These are phyloP conservation scores for Whalleya microplaca DNA, from an alignment of 2,329 filamentous ascomycete genomes.

Conservation along the genomic window DNA sequence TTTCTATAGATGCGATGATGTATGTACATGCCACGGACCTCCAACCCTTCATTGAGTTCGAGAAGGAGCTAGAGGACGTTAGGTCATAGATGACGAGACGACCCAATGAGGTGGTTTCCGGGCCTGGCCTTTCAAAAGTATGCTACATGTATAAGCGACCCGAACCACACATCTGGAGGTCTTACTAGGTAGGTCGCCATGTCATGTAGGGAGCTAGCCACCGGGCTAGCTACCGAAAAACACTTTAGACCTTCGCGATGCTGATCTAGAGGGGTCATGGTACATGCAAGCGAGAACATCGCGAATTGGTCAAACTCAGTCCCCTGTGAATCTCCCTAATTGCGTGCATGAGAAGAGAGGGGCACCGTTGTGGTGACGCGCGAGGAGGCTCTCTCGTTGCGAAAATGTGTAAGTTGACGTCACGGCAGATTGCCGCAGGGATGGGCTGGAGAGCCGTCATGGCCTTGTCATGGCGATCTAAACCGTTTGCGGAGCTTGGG, in stretches of 20 bases:
- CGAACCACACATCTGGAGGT: too few relatives aligned
- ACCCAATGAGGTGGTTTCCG: constrained; percentile 24
- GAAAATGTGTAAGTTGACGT: constrained; percentile 12
- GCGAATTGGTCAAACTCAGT: not conserved
- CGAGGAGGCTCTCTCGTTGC: not conserved
- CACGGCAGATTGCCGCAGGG: constrained; percentile 11
- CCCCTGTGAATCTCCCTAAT: constrained; percentile 5
- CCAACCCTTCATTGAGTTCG: constrained; percentile 4
- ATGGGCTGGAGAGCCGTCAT: constrained; percentile 5
- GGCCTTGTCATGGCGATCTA: constrained; percentile 22
- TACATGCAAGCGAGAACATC: not conserved
- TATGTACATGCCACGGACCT: not conserved
- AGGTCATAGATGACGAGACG: constrained; percentile 24
- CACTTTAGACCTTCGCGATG: too few relatives aligned
- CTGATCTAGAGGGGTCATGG: too few relatives aligned
- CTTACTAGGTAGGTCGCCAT: too few relatives aligned
- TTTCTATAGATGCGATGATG: not conserved
- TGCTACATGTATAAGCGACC: not conserved
- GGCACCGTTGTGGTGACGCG: not conserved
- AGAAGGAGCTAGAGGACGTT: constrained; percentile 12
- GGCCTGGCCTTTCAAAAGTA: not conserved
- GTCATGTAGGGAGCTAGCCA: too few relatives aligned
- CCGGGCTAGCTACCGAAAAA: too few relatives aligned
- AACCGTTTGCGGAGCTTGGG: not conserved
- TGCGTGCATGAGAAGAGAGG: constrained; percentile 13